Base-by-base conservation (phyloP, 371 early-diverging fungal species). In the Mucor sp. region DNA sequence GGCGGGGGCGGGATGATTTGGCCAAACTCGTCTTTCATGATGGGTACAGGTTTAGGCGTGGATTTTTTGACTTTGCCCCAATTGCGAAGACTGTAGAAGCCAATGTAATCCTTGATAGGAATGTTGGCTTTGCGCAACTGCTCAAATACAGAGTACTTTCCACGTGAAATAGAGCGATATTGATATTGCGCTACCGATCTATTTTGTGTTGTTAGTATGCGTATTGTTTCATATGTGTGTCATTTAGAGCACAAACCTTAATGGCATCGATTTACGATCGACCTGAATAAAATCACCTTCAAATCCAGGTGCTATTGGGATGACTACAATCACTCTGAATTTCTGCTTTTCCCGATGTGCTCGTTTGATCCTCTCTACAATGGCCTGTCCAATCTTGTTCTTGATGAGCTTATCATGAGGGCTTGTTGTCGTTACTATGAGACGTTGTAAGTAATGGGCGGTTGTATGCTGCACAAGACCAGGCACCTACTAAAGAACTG, bases 401-500 rank as follows among this genome's bases (percentile, higher is more conserved):
- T 79, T 75, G 28, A 83, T 78, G 17, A 79, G 27, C 43, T 78
- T 80, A 44, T 83, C 74, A 6, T 74, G 69, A 21, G 71, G 58
- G 28, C 70, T 67, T 12, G 83, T 76, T 0, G 85, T 71, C 19
- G 85, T 83, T 43, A 84, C 84, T 84, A 43, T 15, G 60, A 56
- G 17, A 62, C 53, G 14, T 1, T 60, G 27, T 63, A 8, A 43
- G 11, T 50, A 23, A 25, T 63, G 9, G 9, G 15, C 44, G n/a
- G n/a, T n/a, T n/a, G n/a, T n/a, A n/a, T n/a, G n/a, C n/a, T n/a
- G n/a, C n/a, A n/a, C n/a, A n/a, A n/a, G n/a, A n/a, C n/a, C n/a
- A n/a, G n/a, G n/a, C n/a, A n/a, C 80, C 78, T 80, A 85, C 92
- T 90, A 71, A 97, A 97, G 79, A 97, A 97, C 74, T 97, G 97